Percentiles rank a stretch among this genome's conserved stretches.
Evolutionary conservation across 2,329 filamentous ascomycete species (phyloP).

Genomic region (Fusarium protoensiforme): DNA sequence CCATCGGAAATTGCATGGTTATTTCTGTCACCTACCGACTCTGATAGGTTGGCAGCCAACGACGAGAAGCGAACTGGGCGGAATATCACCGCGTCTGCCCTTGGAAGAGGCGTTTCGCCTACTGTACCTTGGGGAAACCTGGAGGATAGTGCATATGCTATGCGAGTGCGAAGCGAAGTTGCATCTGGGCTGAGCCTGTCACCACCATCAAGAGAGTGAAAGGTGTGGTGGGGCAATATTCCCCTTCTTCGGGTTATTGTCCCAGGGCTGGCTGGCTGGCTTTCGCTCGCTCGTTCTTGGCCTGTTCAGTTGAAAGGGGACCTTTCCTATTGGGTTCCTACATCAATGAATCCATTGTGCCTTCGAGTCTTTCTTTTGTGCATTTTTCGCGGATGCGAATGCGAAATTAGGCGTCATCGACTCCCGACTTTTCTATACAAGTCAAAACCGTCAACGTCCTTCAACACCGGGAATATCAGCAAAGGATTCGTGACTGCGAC

Average conservation of each 20-base stretch:
- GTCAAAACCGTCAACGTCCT: background rate
- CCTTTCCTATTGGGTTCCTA: background rate
- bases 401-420: background rate
- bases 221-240: background rate
- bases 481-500: background rate
- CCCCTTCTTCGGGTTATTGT: background rate
- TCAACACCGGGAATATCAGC: background rate
- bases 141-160: background rate
- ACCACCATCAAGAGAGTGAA: background rate
- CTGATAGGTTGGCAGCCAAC: slow-evolving; percentile 13
- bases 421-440: background rate
- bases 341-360: background rate
- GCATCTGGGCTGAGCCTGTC: background rate
- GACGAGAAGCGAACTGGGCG: slow-evolving; percentile 29
- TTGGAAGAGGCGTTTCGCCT: background rate
- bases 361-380: background rate
- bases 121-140: background rate
- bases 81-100: slow-evolving; percentile 23
- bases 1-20: background rate
- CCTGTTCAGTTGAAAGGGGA: background rate
- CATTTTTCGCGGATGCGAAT: background rate
- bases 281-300: background rate
- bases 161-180: slow-evolving; percentile 25
- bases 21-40: slow-evolving; percentile 4
- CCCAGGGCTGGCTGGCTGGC: background rate